Percentiles rank a stretch among this genome's conserved stretches.
These are phyloP conservation scores for Amanita rubescens DNA, from an alignment of 768 basidiomycete species.

Conservation along the genomic window DNA sequence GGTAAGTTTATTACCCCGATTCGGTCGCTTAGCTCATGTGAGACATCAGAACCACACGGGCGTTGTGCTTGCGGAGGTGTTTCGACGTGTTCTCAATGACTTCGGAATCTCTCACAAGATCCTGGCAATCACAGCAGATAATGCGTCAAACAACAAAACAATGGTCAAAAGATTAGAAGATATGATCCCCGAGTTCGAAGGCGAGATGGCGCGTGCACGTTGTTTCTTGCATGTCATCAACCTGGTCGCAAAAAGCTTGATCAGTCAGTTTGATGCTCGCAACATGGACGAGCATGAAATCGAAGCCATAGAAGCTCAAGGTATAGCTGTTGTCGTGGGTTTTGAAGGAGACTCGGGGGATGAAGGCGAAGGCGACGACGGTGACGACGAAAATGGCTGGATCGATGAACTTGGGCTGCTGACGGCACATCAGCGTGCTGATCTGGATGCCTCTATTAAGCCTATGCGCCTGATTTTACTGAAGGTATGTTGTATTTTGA, in stretches of 20 bases:
- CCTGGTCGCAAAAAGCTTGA: conserved; percentile 25
- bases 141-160: neutral
- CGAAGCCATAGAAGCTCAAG: neutral
- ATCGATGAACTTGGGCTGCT: neutral
- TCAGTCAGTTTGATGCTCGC: conserved; percentile 25
- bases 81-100: conserved; percentile 24
- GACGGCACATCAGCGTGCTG: neutral
- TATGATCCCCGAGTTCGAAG: conserved; percentile 18
- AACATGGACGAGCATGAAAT: neutral
- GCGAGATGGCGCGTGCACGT: conserved; percentile 15
- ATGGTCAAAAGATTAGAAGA: neutral
- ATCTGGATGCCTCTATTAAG: neutral
- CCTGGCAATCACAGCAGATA: neutral
- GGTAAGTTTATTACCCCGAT: too few species aligned
- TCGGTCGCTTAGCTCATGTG: too few species aligned
- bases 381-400: neutral
- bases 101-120: conserved; percentile 13
- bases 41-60: conserved; percentile 24
- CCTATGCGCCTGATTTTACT: neutral
- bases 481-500: neutral
- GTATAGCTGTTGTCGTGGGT: neutral
- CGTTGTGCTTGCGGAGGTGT: conserved; percentile 25
- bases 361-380: neutral
- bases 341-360: neutral
- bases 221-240: conserved; percentile 36